Conservation (phyloP, 2,329 filamentous ascomycete genomes). For the Botryotinia narcissicola region DNA sequence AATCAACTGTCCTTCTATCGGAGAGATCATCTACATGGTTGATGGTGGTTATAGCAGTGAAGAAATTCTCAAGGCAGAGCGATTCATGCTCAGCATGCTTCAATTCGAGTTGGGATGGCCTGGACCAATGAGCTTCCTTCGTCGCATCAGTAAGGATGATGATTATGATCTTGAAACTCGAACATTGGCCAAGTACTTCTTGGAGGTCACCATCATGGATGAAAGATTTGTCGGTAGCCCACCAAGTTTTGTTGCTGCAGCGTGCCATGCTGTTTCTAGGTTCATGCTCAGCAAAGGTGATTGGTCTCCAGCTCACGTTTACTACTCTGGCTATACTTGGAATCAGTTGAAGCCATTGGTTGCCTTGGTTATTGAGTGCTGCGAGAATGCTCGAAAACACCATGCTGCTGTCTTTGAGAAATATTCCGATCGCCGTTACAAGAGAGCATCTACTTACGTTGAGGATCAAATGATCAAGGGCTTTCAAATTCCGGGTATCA, state of each 20-base stretch:
- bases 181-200: conserved; percentile 94
- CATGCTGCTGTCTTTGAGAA: conserved; percentile 89
- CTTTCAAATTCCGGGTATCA: conserved; percentile 45
- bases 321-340: conserved; percentile 93
- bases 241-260: conserved; percentile 86
- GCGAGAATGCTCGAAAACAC: conserved; percentile 74
- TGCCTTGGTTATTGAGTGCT: conserved; percentile 80
- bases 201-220: conserved; percentile 96
- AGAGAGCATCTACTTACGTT: conserved; percentile 78
- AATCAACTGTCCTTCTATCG: conserved; percentile 93
- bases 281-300: conserved; percentile 86
- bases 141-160: conserved; percentile 96
- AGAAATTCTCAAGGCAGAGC: conserved; percentile 94
- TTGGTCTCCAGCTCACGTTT: conserved; percentile 81
- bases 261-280: conserved; percentile 86
- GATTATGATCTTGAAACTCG: conserved; percentile 95
- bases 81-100: conserved; percentile 97
- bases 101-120: conserved; percentile 95
- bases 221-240: conserved; percentile 91
- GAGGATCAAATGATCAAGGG: conserved; percentile 67
- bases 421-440: conserved; percentile 84
- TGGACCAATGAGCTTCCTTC: conserved; percentile 97
- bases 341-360: conserved; percentile 76
- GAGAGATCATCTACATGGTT: conserved; percentile 98
- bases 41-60: conserved; percentile 85